These are phyloP conservation scores for Mallotus repandus DNA, from an alignment of 441 rosid species.

Conservation along the genomic window DNA sequence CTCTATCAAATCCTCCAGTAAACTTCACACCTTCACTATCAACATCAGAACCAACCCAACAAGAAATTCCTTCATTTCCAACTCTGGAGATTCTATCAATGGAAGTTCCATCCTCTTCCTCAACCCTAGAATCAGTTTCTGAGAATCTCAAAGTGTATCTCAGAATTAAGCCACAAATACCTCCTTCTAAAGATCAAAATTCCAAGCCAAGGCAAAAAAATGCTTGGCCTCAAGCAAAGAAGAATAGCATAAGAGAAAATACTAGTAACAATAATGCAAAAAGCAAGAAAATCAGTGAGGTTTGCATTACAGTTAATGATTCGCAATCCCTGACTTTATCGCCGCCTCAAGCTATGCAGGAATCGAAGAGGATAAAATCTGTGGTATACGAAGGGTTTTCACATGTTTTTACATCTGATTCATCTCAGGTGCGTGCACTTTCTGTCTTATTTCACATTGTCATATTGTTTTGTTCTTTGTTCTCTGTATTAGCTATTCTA, in stretches of 20 bases:
- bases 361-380: conserved; percentile 62
- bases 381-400: conserved; percentile 84
- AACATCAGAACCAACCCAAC: conserved; percentile 12
- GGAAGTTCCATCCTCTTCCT: conserved; percentile 29
- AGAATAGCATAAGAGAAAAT: conserved; percentile 28
- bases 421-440: conserved; percentile 56
- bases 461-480: too few species aligned
- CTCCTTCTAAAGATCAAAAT: conserved; percentile 15
- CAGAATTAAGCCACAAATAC: conserved; percentile 44
- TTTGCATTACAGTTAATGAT: conserved; percentile 51
- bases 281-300: conserved; percentile 40
- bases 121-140: conserved; percentile 9
- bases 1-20: conserved; percentile 30
- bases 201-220: conserved; percentile 42
- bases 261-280: conserved; percentile 3
- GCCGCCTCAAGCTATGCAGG: conserved; percentile 62
- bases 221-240: conserved; percentile 69
- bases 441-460: background rate
- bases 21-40: conserved; percentile 18
- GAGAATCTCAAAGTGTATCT: conserved; percentile 71
- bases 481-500: too few species aligned
- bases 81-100: conserved; percentile 60
- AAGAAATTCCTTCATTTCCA: conserved; percentile 55
- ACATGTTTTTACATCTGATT: conserved; percentile 56
- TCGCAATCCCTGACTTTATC: conserved; percentile 56